These are phyloP conservation scores for Gaertneriomyces semiglobifer DNA, from an alignment of 192 early-diverging fungal genomes.

Conservation along the genomic window DNA sequence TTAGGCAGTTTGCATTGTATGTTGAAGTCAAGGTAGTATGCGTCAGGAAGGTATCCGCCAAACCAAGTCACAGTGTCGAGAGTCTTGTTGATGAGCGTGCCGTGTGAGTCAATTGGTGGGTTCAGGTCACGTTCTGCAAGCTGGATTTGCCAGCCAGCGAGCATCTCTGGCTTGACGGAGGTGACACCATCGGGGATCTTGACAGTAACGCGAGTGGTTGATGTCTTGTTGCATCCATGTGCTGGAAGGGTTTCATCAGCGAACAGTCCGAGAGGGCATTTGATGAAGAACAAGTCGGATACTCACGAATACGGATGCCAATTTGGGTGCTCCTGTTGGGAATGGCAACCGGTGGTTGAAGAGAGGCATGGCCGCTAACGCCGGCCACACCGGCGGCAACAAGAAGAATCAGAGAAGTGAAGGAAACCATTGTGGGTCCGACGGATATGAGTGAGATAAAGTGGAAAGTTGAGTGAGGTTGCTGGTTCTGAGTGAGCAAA, in stretches of 20 bases:
- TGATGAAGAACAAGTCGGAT: neutral
- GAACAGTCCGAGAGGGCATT: neutral
- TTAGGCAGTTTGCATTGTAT: conserved; percentile 20
- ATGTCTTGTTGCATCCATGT: conserved; percentile 33
- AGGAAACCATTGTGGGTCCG: neutral
- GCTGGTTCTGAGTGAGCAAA: neutral
- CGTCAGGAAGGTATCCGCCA: conserved; percentile 24
- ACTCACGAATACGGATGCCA: conserved; percentile 32
- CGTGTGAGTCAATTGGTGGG: conserved; percentile 30
- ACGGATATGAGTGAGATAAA: neutral
- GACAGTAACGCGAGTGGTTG: conserved; percentile 26
- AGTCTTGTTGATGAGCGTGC: conserved; percentile 27
- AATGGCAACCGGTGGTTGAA: conserved; percentile 13
- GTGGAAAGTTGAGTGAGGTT: neutral
- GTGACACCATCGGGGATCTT: conserved; percentile 34
- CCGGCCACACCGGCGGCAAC: conserved; percentile 3
- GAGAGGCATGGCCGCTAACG: conserved; percentile 18
- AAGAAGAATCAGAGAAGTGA: conserved; percentile 8
- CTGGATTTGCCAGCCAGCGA: conserved; percentile 29
- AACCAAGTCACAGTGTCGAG: conserved; percentile 37
- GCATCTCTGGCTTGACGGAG: conserved; percentile 29
- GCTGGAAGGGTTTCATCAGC: conserved; percentile 12
- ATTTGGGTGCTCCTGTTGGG: neutral
- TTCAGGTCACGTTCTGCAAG: conserved; percentile 23
- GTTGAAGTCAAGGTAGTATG: conserved; percentile 31